These are phyloP conservation scores for Phanerochaete carnosa DNA, from an alignment of 768 basidiomycete species.

Conservation along the genomic window DNA sequence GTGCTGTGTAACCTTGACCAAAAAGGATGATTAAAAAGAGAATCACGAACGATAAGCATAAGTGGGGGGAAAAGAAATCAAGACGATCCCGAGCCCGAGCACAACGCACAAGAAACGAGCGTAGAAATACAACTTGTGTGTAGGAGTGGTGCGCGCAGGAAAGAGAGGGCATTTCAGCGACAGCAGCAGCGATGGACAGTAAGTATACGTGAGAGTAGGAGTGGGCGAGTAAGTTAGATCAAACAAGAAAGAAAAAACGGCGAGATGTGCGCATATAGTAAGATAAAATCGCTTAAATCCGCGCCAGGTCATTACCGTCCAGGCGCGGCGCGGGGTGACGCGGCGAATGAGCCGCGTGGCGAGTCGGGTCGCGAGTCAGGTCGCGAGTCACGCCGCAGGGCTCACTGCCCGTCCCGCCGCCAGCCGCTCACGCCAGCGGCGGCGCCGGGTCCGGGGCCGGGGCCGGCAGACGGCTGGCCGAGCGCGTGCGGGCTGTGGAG, in stretches of 20 bases:
- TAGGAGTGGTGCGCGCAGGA: background rate
- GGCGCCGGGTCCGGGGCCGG: background rate
- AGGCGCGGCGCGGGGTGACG: background rate
- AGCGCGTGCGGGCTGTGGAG: constrained; percentile 8
- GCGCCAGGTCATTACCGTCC: background rate
- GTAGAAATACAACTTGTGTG: background rate
- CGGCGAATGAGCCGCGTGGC: too few relatives aligned
- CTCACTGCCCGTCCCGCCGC: background rate
- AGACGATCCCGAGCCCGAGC: background rate
- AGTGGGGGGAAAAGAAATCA: background rate
- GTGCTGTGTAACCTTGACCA: too few relatives aligned
- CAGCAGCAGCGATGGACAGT: background rate
- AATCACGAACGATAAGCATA: too few relatives aligned
- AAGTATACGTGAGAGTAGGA: background rate
- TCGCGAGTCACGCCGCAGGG: too few relatives aligned
- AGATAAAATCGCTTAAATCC: background rate
- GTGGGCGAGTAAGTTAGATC: background rate
- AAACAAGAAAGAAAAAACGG: too few relatives aligned
- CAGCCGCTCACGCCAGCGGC: background rate
- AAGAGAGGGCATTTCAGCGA: background rate
- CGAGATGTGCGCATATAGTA: background rate
- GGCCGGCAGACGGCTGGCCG: background rate
- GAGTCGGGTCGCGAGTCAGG: too few relatives aligned
- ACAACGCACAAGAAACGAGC: background rate
- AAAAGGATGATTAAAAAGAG: too few relatives aligned